phyloP scores from a whole-genome alignment of 352 stramenopile genomes.

The Phytophthora citrophthora region DNA sequence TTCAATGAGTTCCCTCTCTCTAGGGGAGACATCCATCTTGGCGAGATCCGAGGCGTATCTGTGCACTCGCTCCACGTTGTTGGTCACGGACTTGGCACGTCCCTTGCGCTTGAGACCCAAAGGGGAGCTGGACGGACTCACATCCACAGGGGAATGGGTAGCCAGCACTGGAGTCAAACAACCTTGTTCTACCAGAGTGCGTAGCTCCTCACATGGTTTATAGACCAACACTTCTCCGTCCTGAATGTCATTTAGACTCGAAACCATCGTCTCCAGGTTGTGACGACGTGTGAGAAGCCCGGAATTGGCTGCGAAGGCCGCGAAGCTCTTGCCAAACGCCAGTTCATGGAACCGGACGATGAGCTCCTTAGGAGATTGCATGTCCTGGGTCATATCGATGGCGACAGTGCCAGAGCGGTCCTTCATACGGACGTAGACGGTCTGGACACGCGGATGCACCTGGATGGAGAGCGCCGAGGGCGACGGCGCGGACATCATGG shows the following conservation, averaged over 20 bases:
- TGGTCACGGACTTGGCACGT: slow-evolving; percentile 67
- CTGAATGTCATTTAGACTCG: slow-evolving; percentile 48
- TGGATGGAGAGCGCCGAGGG: slow-evolving; percentile 50
- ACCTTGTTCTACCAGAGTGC: slow-evolving; percentile 70
- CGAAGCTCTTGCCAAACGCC: slow-evolving; percentile 77
- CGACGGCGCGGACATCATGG: slow-evolving; percentile 29
- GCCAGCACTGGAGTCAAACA: slow-evolving; percentile 69
- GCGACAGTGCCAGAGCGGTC: slow-evolving; percentile 65
- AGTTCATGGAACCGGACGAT: slow-evolving; percentile 75
- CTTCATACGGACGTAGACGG: slow-evolving; percentile 79
- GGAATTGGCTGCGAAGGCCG: slow-evolving; percentile 57
- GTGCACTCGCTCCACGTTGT: slow-evolving; percentile 71
- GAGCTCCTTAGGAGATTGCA: slow-evolving; percentile 50
- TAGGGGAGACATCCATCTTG: slow-evolving; percentile 74
- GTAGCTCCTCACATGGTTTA: slow-evolving; percentile 75
- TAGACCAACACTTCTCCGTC: slow-evolving; percentile 76
- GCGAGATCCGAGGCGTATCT: slow-evolving; percentile 68
- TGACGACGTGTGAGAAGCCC: slow-evolving; percentile 53
- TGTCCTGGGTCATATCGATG: slow-evolving; percentile 49
- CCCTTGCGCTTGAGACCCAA: slow-evolving; percentile 74
- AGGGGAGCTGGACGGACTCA: slow-evolving; percentile 53
- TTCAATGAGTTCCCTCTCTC: slow-evolving; percentile 69
- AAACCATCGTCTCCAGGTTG: slow-evolving; percentile 53
- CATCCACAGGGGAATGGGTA: slow-evolving; percentile 12
- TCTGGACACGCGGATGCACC: slow-evolving; percentile 45